Evolutionary conservation across 139 green algal species (phyloP), one percentile per base, ranked within the genome.

Genomic region (Picochlorum sp.): DNA sequence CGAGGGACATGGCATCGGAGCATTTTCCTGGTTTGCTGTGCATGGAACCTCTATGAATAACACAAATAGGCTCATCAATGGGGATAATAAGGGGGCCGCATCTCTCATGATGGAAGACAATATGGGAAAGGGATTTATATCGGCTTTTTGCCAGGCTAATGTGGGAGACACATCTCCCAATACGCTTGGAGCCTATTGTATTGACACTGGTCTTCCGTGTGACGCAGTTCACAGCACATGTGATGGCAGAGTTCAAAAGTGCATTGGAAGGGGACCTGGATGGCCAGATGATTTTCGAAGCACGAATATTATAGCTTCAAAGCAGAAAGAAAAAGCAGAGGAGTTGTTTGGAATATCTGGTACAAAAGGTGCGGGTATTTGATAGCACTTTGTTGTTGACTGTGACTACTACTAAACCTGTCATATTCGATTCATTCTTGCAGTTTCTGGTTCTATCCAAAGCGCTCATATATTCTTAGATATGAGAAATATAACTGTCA

Each of bases 21-120:
- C 64, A 3, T 65, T 91, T 41, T 78, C 60, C 34, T 95, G 87
- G 87, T 95, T 88, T 49, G 70, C 83, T 1, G 88, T 95, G 34
- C 88, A 95, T 74, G 88, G 88, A 76, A 94, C 87, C 23, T 86
- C 76, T 32, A 84, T 95, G 71, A 95, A 94, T 80, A 91, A 91
- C 75, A 92, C 83, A 64, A 95, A 95, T 73, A 66, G 50, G 3
- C 76, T 95, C 8, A 75, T 95, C 32, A 84, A 67, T 11, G 88
- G 83, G 2, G 88, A 95, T 73, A 95, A 95, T 80, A 95, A 95
- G 70, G 88, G 85, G 0, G 80, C 75, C 3, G 88, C 88, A 8
- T 73, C 79, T 7, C 85, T 85, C 64, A 58, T 89, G 18, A 62
- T 90, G 45, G 87, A 95, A 74, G 54, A 66, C 15, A 18, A 0